phyloP scores from a whole-genome alignment of 352 stramenopile genomes.

The Pythium folliculosum region DNA sequence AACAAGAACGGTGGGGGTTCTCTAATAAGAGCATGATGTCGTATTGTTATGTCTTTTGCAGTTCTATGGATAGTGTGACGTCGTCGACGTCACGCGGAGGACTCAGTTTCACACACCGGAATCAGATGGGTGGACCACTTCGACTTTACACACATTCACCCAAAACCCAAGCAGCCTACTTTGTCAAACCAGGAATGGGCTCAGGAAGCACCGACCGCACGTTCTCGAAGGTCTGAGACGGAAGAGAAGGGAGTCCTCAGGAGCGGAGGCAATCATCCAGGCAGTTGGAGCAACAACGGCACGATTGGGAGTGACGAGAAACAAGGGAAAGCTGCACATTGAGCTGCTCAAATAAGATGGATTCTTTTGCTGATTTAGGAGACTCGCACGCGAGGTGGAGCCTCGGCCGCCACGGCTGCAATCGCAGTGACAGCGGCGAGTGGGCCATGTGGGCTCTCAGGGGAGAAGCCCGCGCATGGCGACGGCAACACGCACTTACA shows the following conservation, averaged over 20 bases:
- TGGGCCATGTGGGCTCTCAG: no score
- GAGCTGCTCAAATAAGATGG: constrained; percentile 13
- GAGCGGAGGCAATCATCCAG: no score
- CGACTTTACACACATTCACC: constrained; percentile 10
- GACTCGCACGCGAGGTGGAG: no score
- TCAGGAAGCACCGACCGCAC: not conserved
- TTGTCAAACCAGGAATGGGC: not conserved
- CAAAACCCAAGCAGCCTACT: constrained; percentile 9
- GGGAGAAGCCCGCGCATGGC: no score
- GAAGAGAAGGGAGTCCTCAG: no score
- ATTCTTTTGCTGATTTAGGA: constrained; percentile 6
- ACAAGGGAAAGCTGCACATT: no score
- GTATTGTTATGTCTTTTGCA: constrained; percentile 18
- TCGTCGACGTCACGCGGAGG: no score
- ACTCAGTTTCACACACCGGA: no score
- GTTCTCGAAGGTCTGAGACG: not conserved
- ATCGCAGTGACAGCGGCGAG: constrained; percentile 11
- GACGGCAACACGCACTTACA: constrained; percentile 1
- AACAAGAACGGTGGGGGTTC: constrained; percentile 7
- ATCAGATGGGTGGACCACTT: no score
- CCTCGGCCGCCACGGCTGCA: constrained; percentile 21
- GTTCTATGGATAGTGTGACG: no score
- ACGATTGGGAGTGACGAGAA: no score
- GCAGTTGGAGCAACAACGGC: no score
- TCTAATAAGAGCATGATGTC: not conserved